Base-by-base conservation (phyloP, 2,329 filamentous ascomycete species). In the Endoconidiophora laricicola region DNA sequence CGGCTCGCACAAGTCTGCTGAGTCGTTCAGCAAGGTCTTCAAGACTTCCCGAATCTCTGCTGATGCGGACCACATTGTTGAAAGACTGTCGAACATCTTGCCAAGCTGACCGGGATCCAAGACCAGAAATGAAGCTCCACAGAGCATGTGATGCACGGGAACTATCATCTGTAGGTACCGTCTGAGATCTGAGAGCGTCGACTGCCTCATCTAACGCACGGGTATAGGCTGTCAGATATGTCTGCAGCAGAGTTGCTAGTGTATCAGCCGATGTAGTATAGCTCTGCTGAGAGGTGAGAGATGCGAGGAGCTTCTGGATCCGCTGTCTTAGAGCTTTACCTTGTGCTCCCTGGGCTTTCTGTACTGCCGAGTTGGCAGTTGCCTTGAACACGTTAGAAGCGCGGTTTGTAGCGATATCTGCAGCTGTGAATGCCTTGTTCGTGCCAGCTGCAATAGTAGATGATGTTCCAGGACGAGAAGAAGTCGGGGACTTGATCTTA, bases 261-360 rank as follows among this genome's bases (percentile, higher is more conserved):
- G 80, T 86, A 1, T 84, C 86, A 0, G 94, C 86, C 0, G 88
- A 94, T 44, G 88, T 79, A 0, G 82, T 79, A 61, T 96, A 96
- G 61, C 94, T 86, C 6, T 73, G 76, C 47, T 83, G 78, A 58
- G 85, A 74, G 6, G 84, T 74, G 12, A 96, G 72, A 38, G 83
- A 84, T 12, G 76, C 57, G 3, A 96, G 90, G 46, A 96, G 67
- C 4, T 88, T 79, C 56, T 79, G 72, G 4, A 90, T 59, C 50
- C 96, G 65, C 0, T 83, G 79, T 39, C 85, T 73, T 51, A 78
- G 79, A 59, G 93, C 81, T 3, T 83, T 77, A 2, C 82, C 81
- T 0, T 72, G 70, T 3, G 90, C 61, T 58, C 91, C 86, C 54
- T 87, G 79, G 49, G 74, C 71, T n/a, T 82, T 66, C 60, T 86